Conservation (phyloP, 225 moss, liverwort and hornwort genomes). For the Polytrichum commune region DNA sequence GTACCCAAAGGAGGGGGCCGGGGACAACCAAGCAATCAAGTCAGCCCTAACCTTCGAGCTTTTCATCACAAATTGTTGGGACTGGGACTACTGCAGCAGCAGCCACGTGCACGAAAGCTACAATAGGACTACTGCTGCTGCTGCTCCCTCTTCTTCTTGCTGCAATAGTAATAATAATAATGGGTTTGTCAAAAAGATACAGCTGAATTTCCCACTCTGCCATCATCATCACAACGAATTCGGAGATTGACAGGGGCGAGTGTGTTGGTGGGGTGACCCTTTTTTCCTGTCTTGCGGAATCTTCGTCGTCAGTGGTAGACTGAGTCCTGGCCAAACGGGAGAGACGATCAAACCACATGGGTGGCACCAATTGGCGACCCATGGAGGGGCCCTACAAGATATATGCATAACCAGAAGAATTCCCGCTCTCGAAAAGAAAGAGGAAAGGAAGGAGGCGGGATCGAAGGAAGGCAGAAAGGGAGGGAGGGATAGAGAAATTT, state of each 20-base stretch:
- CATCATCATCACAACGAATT: not conserved
- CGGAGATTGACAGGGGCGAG: conserved; percentile 2
- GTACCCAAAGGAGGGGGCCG: no score
- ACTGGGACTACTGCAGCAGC: conserved; percentile 1
- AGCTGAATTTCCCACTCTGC: conserved; percentile 9
- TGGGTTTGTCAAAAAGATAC: conserved; percentile 12
- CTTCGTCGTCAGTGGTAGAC: conserved; percentile 10
- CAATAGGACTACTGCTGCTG: not conserved
- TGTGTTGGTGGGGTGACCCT: not conserved
- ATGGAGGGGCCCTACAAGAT: no score
- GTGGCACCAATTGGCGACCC: no score
- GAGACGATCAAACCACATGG: no score
- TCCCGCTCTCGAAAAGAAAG: no score
- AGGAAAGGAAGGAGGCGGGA: no score
- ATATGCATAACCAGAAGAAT: no score
- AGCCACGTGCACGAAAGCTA: conserved; percentile 15
- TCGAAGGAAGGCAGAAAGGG: no score
- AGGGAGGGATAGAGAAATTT: no score
- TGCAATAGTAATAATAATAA: not conserved
- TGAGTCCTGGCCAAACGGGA: not conserved
- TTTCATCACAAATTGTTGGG: not conserved
- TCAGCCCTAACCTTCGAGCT: conserved; percentile 2
- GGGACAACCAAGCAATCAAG: no score
- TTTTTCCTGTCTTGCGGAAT: conserved; percentile 5
- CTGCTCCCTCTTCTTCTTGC: not conserved